Base-by-base conservation (phyloP, 768 basidiomycete species). In the Psilocybe azurescens region DNA sequence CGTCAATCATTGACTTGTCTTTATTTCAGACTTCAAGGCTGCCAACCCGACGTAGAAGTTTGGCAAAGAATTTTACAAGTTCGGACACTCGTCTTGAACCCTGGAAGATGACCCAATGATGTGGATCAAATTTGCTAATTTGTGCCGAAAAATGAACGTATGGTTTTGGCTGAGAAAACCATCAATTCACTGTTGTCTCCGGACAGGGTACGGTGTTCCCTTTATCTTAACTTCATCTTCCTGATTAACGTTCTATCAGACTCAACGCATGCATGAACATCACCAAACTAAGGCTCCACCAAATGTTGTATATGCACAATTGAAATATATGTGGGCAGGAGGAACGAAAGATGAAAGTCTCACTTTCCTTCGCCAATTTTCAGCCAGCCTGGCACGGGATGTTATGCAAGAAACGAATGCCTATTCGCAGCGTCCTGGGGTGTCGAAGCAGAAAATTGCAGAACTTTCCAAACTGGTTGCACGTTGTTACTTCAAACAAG, bases 101-200 rank as follows among this genome's bases (percentile, higher is more conserved):
- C 97, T 0, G 93, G 93, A 93, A 65, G 95, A 97, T 64, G 95
- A 98, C 72, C 94, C 93, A 48, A 86, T 92, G 50, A 98, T 97
- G 89, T 99, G 96, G 95, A 97, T 99, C 76, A 95, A 97, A 76
- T 98, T 99, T 70, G 94, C 97, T 2, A 99, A 99, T 69, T 80
- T 99, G 1, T 99, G 97, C 72, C 93, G 97, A 55, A 97, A 77
- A 92, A 88, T 16, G 95, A 97, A 53, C 88, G 97, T 5, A 93
- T 99, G 86, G 84, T 86, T n/a, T 79, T 99, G 53, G 96, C 97
- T 0, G 95, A 98, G 68, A 99, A 99, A 78, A 97, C 97, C 0
- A 91, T 99, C 69, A 93, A 95, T 65, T 97, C 95, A 0, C 77
- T 99, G 1, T 79, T 97, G 32, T 88, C 90, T 9, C 89, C 90